Base-by-base conservation (phyloP, 2,329 filamentous ascomycete genomes). In the Magnaporthiopsis incrustans region DNA sequence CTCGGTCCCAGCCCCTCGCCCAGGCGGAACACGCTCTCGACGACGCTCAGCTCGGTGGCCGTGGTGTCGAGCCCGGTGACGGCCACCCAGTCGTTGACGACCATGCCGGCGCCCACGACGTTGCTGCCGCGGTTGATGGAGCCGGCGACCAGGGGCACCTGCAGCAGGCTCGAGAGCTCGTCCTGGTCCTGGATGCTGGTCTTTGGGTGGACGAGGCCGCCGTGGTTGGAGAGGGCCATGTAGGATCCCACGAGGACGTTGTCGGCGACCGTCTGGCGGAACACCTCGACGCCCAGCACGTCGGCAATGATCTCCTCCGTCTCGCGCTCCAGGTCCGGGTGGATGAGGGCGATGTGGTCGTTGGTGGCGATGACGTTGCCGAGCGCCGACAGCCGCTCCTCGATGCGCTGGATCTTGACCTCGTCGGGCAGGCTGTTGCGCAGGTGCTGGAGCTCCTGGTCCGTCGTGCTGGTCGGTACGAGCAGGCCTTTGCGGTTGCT, bases 291-390 rank as follows among this genome's bases (percentile, higher is more conserved):
- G 67, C 91, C 91, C 26, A 96, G 81, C 66, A 96, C 91, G 75
- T 99, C 95, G 71, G 95, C 92, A 74, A 99, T 93, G 70, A 99
- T 97, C 81, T 99, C 95, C 79, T 99, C 95, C 22, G 93, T 97
- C 82, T 99, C 95, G 67, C 94, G 90, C 83, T 98, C 95, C 66
- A 99, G 83, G 74, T 99, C 95, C 14, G 95, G 95, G 76, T 99
- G 95, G 67, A 98, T 88, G 59, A 99, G 88, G 63, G 95, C 95
- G 70, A 98, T 95, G 78, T 97, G 93, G 78, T 99, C 95, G 78
- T 98, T 98, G 73, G 87, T 87, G 73, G 92, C 96, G 73, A 99
- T 97, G 67, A 98, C 95, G 75, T 99, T 99, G 67, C 95, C 95
- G 32, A 99, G 86, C 5, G 95, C 95, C 25, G 92, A 97, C 68